Base-by-base conservation (phyloP, 2,329 filamentous ascomycete genomes). In the Teratosphaeriaceae sp. region DNA sequence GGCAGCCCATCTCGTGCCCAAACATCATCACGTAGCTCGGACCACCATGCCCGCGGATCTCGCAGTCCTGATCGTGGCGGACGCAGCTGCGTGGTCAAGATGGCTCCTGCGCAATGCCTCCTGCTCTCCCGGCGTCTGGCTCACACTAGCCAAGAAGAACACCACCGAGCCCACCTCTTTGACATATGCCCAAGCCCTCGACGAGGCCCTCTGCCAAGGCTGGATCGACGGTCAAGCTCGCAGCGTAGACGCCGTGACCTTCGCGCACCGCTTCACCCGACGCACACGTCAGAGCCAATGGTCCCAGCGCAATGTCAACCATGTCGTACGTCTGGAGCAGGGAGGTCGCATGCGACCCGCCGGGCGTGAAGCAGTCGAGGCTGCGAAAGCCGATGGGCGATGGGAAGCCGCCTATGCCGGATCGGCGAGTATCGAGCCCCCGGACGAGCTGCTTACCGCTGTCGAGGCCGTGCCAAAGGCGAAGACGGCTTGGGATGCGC, bases 211-310 rank as follows among this genome's bases (percentile, higher is more conserved):
- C 5, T 80, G 77, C 56, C 75, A 73, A 53, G 78, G 79, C 31
- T 82, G 78, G 78, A 82, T 81, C 44, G 77, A 82, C 55, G 75
- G 78, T 0, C 75, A 77, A 52, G 67, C 67, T 2, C 66, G 67
- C 36, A 44, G 62, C 2, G 57, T 66, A 36, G 71, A 79, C 48
- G 66, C 65, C 0, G 52, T 60, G 2, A 70, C 68, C 50, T 80
- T 75, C 56, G 55, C 74, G 1, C 74, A 77, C 51, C 70, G 76
- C 7, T 81, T 78, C 64, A 79, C 77, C 1, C 78, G 77, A 1
- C 75, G 78, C 3, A 69, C 72, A 2, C 57, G 66, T 22, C 70
- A 68, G 24, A 79, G 75, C 52, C 55, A 75, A 5, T 82, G 78
- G 78, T 81, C 77, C 2, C 67, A 72, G 46, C 73, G 76, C 31